Conservation (phyloP, 2,329 filamentous ascomycete genomes). For the Exophiala sp. region DNA sequence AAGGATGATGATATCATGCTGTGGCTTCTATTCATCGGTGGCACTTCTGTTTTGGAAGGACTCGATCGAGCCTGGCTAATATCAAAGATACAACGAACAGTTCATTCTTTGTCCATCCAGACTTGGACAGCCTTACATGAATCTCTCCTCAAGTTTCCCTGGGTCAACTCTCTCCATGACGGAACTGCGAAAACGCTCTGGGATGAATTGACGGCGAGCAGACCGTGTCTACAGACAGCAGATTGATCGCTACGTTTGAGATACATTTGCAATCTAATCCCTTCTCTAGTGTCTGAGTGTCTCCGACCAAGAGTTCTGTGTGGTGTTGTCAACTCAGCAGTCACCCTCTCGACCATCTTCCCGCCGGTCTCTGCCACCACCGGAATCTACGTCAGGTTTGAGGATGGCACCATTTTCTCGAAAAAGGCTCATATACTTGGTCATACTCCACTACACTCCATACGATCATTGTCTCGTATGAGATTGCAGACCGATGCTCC, state of each 20-base stretch:
- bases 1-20: not conserved
- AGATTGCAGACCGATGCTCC: too few species aligned
- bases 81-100: not conserved
- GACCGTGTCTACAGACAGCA: not conserved
- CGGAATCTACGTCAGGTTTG: too few species aligned
- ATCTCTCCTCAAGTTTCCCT: not conserved
- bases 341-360: too few species aligned
- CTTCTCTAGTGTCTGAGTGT: not conserved
- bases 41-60: not conserved
- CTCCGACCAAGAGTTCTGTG: too few species aligned
- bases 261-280: too few species aligned
- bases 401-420: too few species aligned
- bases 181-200: not conserved
- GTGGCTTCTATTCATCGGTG: conserved; percentile 2
- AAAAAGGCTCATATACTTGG: too few species aligned
- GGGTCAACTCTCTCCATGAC: conserved; percentile 1
- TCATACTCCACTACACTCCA: too few species aligned
- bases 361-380: too few species aligned
- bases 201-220: not conserved
- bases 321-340: too few species aligned
- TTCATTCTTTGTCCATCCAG: not conserved
- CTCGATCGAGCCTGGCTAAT: not conserved
- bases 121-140: not conserved
- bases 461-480: too few species aligned
- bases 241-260: too few species aligned